Conservation (phyloP, 768 basidiomycete species). For the Macrocybe gigantea region DNA sequence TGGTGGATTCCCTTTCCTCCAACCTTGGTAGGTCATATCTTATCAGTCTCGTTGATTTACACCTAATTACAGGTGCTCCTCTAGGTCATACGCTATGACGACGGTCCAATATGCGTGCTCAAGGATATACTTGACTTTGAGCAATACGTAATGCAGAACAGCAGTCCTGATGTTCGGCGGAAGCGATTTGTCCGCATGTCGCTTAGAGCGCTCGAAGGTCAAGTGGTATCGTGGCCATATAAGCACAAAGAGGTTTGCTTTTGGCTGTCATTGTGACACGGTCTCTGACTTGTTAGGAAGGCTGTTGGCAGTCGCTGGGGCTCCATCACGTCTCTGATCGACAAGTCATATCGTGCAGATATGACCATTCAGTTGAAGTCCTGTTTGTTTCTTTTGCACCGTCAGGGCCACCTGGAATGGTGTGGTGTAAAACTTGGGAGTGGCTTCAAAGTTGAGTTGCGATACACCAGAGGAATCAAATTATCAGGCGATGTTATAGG, state of each 20-base stretch:
- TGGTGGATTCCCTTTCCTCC: slow-evolving; percentile 83
- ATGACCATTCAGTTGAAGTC: slow-evolving; percentile 38
- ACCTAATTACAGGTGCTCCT: background rate
- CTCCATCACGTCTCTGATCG: background rate
- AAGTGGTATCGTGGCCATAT: slow-evolving; percentile 59
- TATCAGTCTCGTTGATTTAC: background rate
- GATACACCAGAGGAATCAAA: slow-evolving; percentile 46
- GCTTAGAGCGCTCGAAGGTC: slow-evolving; percentile 60
- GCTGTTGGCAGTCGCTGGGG: slow-evolving; percentile 28
- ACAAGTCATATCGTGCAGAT: slow-evolving; percentile 42
- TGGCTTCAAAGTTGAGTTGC: slow-evolving; percentile 59
- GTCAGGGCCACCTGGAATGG: slow-evolving; percentile 46
- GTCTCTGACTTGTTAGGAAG: slow-evolving; percentile 20
- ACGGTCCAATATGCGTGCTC: slow-evolving; percentile 45
- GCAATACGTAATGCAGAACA: slow-evolving; percentile 58
- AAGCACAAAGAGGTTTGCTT: slow-evolving; percentile 44
- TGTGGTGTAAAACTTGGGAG: slow-evolving; percentile 54
- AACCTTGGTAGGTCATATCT: slow-evolving; percentile 41
- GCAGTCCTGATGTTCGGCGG: slow-evolving; percentile 37
- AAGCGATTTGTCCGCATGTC: slow-evolving; percentile 56
- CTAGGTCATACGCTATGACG: slow-evolving; percentile 66
- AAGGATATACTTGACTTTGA: slow-evolving; percentile 46
- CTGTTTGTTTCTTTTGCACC: slow-evolving; percentile 46
- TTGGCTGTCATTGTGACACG: background rate
- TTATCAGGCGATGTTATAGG: slow-evolving; percentile 52